Evolutionary conservation across 495 filamentous ascomycete species (phyloP).

Genomic region (Penicillium herquei): DNA sequence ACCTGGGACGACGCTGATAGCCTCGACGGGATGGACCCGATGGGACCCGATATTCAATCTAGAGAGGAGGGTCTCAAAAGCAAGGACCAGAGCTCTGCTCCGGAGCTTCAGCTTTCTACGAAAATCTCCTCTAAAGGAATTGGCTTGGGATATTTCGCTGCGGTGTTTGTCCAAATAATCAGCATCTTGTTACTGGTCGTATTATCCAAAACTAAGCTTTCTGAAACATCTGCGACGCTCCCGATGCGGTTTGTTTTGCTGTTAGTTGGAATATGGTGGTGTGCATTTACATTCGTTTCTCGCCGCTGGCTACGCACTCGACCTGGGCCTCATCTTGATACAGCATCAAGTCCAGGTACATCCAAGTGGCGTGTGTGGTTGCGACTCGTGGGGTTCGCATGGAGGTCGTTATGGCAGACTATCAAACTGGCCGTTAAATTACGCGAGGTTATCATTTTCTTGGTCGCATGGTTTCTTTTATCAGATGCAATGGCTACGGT

Average conservation of each 20-base stretch:
- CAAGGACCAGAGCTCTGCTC: constrained; percentile 35
- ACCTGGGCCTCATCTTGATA: constrained; percentile 72
- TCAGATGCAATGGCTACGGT: constrained; percentile 88
- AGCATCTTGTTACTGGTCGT: constrained; percentile 67
- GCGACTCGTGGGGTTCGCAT: constrained; percentile 68
- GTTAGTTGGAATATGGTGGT: constrained; percentile 86
- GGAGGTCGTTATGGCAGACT: constrained; percentile 76
- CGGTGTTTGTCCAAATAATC: constrained; percentile 69
- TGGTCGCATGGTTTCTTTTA: constrained; percentile 85
- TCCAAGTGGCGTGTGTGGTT: constrained; percentile 34
- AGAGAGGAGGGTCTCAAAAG: constrained; percentile 10
- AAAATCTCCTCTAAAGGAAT: constrained; percentile 79
- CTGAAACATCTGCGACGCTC: constrained; percentile 28
- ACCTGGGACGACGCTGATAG: constrained; percentile 38
- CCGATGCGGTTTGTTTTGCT: constrained; percentile 76
- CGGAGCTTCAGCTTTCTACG: constrained; percentile 70
- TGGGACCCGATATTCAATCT: constrained; percentile 5
- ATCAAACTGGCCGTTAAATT: constrained; percentile 70
- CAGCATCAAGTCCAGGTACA: constrained; percentile 11
- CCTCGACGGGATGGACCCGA: constrained; percentile 27
- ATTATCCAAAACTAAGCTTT: constrained; percentile 60
- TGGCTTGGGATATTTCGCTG: constrained; percentile 77
- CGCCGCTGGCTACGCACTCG: constrained; percentile 78
- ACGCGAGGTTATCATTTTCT: constrained; percentile 77
- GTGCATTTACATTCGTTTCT: constrained; percentile 74